Percentiles rank a stretch among this genome's conserved stretches.
phyloP scores from a whole-genome alignment of 2,329 filamentous ascomycete genomes.

The Colletotrichum musae region DNA sequence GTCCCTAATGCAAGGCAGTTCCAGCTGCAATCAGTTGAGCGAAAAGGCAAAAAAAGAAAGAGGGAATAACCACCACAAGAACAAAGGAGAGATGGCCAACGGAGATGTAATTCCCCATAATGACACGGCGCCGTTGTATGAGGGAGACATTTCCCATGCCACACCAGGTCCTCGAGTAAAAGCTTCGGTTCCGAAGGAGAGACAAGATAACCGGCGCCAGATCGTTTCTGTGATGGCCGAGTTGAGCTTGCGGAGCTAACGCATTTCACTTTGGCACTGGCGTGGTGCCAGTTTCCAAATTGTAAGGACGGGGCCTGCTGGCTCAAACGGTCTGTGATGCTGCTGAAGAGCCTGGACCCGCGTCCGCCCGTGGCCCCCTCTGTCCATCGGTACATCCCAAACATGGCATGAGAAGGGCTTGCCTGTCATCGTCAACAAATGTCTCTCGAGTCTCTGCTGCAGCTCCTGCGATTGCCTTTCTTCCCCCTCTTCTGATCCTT shows the following conservation, averaged over 20 bases:
- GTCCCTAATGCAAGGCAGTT: constrained; percentile 18
- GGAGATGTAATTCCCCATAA: not conserved
- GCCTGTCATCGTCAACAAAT: constrained; percentile 16
- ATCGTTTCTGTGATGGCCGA: constrained; percentile 4
- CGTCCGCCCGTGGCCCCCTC: constrained; percentile 2
- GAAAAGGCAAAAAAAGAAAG: constrained; percentile 9
- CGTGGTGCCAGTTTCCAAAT: constrained; percentile 27
- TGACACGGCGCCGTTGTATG: constrained; percentile 1
- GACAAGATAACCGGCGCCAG: constrained; percentile 3
- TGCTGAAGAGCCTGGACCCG: constrained; percentile 22
- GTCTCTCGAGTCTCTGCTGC: not conserved
- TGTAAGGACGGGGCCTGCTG: constrained; percentile 36
- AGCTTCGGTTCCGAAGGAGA: constrained; percentile 9
- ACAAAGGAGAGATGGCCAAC: not conserved
- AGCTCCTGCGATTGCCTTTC: constrained; percentile 32
- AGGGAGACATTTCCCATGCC: constrained; percentile 16
- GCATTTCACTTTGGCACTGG: constrained; percentile 12
- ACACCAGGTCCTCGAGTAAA: not conserved
- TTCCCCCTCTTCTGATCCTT: constrained; percentile 9
- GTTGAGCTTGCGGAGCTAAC: constrained; percentile 21
- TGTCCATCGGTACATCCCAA: constrained; percentile 16
- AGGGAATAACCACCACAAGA: not conserved
- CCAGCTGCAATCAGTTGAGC: constrained; percentile 20
- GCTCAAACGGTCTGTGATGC: constrained; percentile 33
- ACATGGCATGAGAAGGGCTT: constrained; percentile 20